A percentile compares a stretch with the other conserved stretches of the same genome.
Evolutionary conservation across 352 stramenopile species (phyloP).

Genomic region (Phytopythium kandeliae): DNA sequence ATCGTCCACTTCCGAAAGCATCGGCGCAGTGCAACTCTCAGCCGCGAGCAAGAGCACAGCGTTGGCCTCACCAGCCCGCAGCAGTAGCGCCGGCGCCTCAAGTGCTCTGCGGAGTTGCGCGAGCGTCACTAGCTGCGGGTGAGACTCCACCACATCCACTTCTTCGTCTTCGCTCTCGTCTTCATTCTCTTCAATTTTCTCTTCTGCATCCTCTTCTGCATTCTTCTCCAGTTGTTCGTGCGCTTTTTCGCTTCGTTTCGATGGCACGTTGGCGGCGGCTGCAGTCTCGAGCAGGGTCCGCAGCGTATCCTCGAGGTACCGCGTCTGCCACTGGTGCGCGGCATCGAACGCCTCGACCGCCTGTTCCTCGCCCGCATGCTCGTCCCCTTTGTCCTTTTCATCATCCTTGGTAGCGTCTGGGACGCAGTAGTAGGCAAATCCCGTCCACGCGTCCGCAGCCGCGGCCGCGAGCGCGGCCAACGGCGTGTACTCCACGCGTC

Average conservation of each 20-base stretch:
- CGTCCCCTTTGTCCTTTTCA: slow-evolving; percentile 1
- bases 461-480: slow-evolving; percentile 42
- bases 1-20: background rate
- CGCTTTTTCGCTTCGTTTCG: background rate
- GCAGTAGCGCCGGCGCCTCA: slow-evolving; percentile 43
- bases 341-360: slow-evolving; percentile 28
- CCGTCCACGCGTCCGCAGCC: slow-evolving; percentile 39
- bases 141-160: slow-evolving; percentile 8
- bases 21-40: background rate
- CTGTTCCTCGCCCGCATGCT: slow-evolving; percentile 6
- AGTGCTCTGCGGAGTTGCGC: slow-evolving; percentile 41
- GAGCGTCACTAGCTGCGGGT: slow-evolving; percentile 23
- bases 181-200: background rate
- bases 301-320: slow-evolving; percentile 40
- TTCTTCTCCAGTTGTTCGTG: background rate
- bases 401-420: slow-evolving; percentile 7
- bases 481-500: slow-evolving; percentile 48
- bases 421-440: slow-evolving; percentile 1
- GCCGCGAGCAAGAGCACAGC: slow-evolving; percentile 33
- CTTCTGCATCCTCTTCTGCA: background rate
- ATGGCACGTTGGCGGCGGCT: slow-evolving; percentile 9
- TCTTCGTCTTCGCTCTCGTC: slow-evolving; percentile 3
- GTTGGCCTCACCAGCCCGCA: slow-evolving; percentile 57
- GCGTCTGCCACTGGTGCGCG: slow-evolving; percentile 21
- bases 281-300: slow-evolving; percentile 26